These are phyloP conservation scores for Chytriomyces hyalinus DNA, from an alignment of 192 early-diverging fungal genomes.

Conservation along the genomic window DNA sequence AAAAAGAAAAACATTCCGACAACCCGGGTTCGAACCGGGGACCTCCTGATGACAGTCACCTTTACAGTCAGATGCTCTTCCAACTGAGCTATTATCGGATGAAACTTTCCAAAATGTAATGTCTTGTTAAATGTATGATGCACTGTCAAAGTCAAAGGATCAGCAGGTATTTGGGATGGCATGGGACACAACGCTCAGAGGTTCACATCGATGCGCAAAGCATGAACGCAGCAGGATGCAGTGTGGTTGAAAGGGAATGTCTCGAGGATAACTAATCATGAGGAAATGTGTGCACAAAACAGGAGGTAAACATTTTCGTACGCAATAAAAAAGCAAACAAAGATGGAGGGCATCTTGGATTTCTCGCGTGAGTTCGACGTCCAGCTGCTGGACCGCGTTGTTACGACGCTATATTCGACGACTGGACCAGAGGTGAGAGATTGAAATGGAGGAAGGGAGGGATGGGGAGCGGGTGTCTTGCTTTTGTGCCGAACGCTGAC, in stretches of 20 bases:
- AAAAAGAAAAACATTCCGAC: conserved; percentile 25
- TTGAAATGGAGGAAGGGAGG: too few species aligned
- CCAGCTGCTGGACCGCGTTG: conserved; percentile 85
- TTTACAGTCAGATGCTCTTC: conserved; percentile 45
- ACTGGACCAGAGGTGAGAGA: conserved; percentile 71
- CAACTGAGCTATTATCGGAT: conserved; percentile 39
- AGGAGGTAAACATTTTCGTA: too few species aligned
- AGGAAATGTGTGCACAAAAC: too few species aligned
- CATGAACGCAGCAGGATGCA: too few species aligned
- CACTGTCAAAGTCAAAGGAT: too few species aligned
- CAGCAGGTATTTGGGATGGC: too few species aligned
- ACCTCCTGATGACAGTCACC: conserved; percentile 34
- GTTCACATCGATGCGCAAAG: too few species aligned
- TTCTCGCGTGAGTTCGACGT: conserved; percentile 89
- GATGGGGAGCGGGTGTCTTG: not conserved
- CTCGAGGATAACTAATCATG: too few species aligned
- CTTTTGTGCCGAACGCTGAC: not conserved
- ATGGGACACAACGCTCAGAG: too few species aligned
- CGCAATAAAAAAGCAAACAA: not conserved
- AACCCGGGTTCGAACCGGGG: conserved; percentile 38
- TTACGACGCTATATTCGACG: conserved; percentile 74
- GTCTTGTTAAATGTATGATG: not conserved
- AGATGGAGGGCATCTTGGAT: conserved; percentile 77
- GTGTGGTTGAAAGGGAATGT: too few species aligned
- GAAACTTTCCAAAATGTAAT: too few species aligned